A percentile compares a stretch with the other conserved stretches of the same genome.
phyloP scores from a whole-genome alignment of 2,329 filamentous ascomycete species.

The Fusarium sp. region DNA sequence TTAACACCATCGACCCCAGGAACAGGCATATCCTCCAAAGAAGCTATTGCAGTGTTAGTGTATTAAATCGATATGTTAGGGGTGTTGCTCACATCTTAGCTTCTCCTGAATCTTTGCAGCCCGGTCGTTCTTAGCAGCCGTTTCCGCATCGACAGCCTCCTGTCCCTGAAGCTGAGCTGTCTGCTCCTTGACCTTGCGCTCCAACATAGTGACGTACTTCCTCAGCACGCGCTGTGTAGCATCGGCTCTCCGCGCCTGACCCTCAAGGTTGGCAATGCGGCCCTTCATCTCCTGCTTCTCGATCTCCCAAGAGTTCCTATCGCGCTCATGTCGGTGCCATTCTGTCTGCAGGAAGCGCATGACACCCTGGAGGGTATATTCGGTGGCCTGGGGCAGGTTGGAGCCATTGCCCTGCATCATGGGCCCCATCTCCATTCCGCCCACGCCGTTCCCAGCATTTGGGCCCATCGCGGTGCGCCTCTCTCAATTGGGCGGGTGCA shows the following conservation, averaged over 20 bases:
- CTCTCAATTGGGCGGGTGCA: conserved; percentile 53
- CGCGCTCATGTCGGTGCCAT: conserved; percentile 98
- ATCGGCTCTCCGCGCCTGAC: conserved; percentile 86
- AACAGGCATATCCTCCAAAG: conserved; percentile 57
- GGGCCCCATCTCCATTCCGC: conserved; percentile 60
- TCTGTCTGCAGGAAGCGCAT: conserved; percentile 99
- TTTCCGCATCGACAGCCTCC: conserved; percentile 53
- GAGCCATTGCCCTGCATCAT: conserved; percentile 60
- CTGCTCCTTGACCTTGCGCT: conserved; percentile 88
- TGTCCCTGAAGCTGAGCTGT: conserved; percentile 73
- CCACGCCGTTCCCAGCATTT: conserved; percentile 60
- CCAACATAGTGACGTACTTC: conserved; percentile 90
- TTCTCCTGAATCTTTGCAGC: conserved; percentile 68
- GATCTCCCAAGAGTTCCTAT: conserved; percentile 98
- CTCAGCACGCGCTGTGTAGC: conserved; percentile 89
- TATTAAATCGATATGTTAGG: background rate
- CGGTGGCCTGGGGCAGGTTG: conserved; percentile 69
- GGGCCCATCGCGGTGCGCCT: conserved; percentile 58
- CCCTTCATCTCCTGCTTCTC: conserved; percentile 99
- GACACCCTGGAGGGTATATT: conserved; percentile 78
- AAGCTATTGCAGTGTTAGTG: conserved; percentile 52
- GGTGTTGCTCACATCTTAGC: conserved; percentile 61
- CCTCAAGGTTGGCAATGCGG: conserved; percentile 93
- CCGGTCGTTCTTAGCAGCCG: conserved; percentile 64
- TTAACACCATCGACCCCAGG: conserved; percentile 62